Percentiles rank a stretch among this genome's conserved stretches.
Conservation (phyloP, 2,329 filamentous ascomycete genomes). For the Calonectria pseudoturangicola region DNA sequence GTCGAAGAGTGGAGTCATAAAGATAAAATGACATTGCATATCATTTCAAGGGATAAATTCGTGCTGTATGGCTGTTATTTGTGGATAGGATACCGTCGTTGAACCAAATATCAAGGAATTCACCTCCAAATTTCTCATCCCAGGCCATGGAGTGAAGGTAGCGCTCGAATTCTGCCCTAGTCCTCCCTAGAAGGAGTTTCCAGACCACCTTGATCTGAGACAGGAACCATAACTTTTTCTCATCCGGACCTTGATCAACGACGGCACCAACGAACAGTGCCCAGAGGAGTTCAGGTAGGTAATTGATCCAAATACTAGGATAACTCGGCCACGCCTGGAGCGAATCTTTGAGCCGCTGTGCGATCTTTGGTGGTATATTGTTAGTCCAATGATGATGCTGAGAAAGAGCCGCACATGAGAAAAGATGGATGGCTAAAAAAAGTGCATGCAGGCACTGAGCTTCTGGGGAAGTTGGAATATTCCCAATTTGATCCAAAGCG, state of each 20-base stretch:
- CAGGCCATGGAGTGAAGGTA: slow-evolving; percentile 13
- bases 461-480: slow-evolving; percentile 13
- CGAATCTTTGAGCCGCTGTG: slow-evolving; percentile 4
- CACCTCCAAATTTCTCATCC: slow-evolving; percentile 14
- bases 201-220: slow-evolving; percentile 11
- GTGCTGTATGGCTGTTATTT: not conserved
- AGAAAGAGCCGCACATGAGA: slow-evolving; percentile 7
- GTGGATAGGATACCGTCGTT: too few relatives aligned
- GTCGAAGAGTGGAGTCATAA: too few relatives aligned
- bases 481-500: slow-evolving; percentile 1
- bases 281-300: slow-evolving; percentile 27
- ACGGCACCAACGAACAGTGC: slow-evolving; percentile 21
- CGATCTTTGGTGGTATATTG: not conserved
- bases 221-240: slow-evolving; percentile 15
- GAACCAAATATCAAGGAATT: slow-evolving; percentile 13
- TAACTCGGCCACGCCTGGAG: not conserved
- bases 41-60: too few relatives aligned
- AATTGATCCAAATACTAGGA: slow-evolving; percentile 2
- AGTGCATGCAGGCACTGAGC: slow-evolving; percentile 6
- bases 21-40: too few relatives aligned
- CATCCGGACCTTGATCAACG: not conserved
- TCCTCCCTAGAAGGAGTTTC: not conserved
- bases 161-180: not conserved
- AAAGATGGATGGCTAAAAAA: slow-evolving; percentile 21
- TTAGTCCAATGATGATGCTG: slow-evolving; percentile 21